These are phyloP conservation scores for Pleurotus djamor DNA, from an alignment of 768 basidiomycete species.

Conservation along the genomic window DNA sequence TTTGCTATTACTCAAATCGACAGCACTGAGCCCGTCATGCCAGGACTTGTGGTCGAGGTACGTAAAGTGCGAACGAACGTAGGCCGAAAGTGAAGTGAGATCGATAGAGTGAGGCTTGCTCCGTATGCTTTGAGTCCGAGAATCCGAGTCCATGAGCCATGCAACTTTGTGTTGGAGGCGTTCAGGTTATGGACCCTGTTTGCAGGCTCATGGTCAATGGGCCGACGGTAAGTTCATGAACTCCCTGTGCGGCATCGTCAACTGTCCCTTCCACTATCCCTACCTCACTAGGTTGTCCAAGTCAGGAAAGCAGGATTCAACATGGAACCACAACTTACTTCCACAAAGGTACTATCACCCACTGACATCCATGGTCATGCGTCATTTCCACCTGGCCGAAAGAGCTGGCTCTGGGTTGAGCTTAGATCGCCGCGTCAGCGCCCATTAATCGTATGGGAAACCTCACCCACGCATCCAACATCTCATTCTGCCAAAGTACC, in stretches of 20 bases:
- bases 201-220: background rate
- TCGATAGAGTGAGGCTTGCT: too few species aligned
- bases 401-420: background rate
- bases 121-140: too few species aligned
- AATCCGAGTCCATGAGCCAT: background rate
- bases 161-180: background rate
- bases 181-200: background rate
- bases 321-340: too few species aligned
- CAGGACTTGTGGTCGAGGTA: too few species aligned
- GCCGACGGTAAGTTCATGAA: slow-evolving; percentile 2
- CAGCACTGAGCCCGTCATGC: too few species aligned
- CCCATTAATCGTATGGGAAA: background rate
- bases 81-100: too few species aligned
- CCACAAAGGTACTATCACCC: too few species aligned
- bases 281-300: too few species aligned
- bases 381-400: background rate
- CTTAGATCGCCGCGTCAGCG: background rate
- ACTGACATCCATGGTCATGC: background rate
- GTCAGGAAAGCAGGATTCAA: too few species aligned
- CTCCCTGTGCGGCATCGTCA: background rate
- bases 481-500: background rate
- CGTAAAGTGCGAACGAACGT: too few species aligned
- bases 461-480: background rate
- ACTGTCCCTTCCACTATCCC: background rate
- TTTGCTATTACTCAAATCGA: too few species aligned